A percentile compares a stretch with the other conserved stretches of the same genome.
phyloP scores from a whole-genome alignment of 192 early-diverging fungal genomes.

The Coemansia sp. region DNA sequence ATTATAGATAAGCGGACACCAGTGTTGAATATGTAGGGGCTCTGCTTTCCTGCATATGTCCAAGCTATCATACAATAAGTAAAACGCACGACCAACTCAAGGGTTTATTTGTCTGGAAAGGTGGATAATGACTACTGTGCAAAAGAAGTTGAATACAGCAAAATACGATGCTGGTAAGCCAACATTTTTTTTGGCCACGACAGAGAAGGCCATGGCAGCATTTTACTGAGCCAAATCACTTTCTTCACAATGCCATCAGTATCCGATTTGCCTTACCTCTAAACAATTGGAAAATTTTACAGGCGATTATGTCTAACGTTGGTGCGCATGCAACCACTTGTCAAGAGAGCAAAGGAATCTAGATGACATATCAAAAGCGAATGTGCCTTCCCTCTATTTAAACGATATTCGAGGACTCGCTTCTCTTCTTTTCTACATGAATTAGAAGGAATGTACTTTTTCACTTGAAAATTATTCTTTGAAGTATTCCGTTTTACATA shows the following conservation, averaged over 20 bases:
- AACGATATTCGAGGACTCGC: too few relatives aligned
- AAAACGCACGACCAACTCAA: not conserved
- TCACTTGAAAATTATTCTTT: not conserved
- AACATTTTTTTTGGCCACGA: not conserved
- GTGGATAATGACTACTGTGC: not conserved
- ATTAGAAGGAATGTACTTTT: not conserved
- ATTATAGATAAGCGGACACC: not conserved
- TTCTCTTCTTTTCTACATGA: too few relatives aligned
- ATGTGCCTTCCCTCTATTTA: too few relatives aligned
- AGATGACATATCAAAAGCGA: too few relatives aligned
- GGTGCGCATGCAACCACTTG: not conserved
- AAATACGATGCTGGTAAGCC: not conserved
- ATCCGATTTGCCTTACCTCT: not conserved
- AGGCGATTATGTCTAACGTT: not conserved
- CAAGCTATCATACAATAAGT: not conserved
- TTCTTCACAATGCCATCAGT: not conserved
- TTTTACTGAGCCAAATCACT: not conserved
- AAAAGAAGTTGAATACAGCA: not conserved
- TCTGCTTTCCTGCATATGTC: not conserved
- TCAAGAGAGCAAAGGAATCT: not conserved
- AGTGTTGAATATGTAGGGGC: not conserved
- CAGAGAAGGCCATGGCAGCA: not conserved
- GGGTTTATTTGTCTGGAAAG: not conserved
- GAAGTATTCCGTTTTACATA: too few relatives aligned
- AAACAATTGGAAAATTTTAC: not conserved